Evolutionary conservation across 2,329 filamentous ascomycete species (phyloP).

Genomic region (Monilinia aucupariae): DNA sequence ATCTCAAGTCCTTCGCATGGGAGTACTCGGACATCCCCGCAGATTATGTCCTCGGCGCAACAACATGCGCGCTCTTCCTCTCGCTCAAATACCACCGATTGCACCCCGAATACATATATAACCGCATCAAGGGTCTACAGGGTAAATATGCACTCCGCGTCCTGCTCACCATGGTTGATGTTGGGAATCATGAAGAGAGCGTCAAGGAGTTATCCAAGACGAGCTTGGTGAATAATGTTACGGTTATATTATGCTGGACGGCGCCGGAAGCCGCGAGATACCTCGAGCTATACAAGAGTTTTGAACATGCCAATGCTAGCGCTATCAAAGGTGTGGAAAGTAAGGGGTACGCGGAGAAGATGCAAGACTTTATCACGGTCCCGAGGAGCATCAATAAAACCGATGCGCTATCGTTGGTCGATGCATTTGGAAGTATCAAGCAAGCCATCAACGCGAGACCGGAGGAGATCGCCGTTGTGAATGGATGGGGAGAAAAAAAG

Average conservation of each 20-base stretch:
- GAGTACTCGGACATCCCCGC: slow-evolving; percentile 96
- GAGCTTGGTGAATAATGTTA: slow-evolving; percentile 86
- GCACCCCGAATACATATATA: slow-evolving; percentile 97
- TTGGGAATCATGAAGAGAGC: slow-evolving; percentile 85
- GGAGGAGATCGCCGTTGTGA: slow-evolving; percentile 78
- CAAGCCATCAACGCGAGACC: slow-evolving; percentile 82
- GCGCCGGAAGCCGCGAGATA: slow-evolving; percentile 91
- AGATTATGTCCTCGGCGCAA: slow-evolving; percentile 82
- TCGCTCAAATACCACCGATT: slow-evolving; percentile 95
- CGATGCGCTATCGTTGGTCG: slow-evolving; percentile 83
- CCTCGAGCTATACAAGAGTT: slow-evolving; percentile 89
- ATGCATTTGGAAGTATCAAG: slow-evolving; percentile 83
- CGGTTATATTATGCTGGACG: slow-evolving; percentile 88
- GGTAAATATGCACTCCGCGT: slow-evolving; percentile 84
- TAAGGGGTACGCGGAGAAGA: slow-evolving; percentile 74
- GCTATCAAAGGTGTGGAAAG: slow-evolving; percentile 83
- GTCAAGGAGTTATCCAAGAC: slow-evolving; percentile 90
- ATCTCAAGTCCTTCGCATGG: slow-evolving; percentile 79
- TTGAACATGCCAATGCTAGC: slow-evolving; percentile 73
- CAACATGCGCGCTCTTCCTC: slow-evolving; percentile 86
- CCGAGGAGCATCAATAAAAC: slow-evolving; percentile 90
- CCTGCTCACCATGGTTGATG: slow-evolving; percentile 87
- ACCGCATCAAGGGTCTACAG: slow-evolving; percentile 76
- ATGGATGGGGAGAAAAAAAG: slow-evolving; percentile 94
- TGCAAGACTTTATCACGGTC: slow-evolving; percentile 89